Base-by-base conservation (phyloP, 257 asterid species). In the Solanum chmielewskii region DNA sequence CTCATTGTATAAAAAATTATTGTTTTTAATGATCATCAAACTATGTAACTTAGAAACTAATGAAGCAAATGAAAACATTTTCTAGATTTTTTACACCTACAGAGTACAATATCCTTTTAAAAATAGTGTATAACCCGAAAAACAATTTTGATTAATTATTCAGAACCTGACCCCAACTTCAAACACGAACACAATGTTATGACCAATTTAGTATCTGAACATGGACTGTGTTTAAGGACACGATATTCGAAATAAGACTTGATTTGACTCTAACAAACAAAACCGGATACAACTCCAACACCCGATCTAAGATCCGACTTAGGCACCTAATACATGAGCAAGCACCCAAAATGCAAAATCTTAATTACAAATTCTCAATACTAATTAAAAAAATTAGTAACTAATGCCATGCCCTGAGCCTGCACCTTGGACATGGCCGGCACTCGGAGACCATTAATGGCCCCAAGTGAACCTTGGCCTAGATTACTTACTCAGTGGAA, bases 81-180 rank as follows among this genome's bases (percentile, higher is more conserved):
- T 56, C n/a, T 56, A 56, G n/a, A 56, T 18, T 56, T 56, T 18
- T 7, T 35, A 0, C 4, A 1, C n/a, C 64, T 56, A 56, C 4
- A 7, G 4, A 56, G 64, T 56, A 56, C 11, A 56, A 56, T 56
- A 56, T 18, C 64, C n/a, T 56, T 18, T 56, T 18, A 56, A 56
- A 56, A 56, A 56, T 56, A 18, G n/a, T 56, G 7, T 56, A 23
- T 56, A 56, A 56, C 64, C 4, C 11, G n/a, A 7, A 2, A 18
- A 56, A 0, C 0, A 18, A 18, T 18, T 56, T 0, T 0, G n/a
- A 18, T 56, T 18, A 18, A 18, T 56, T 10, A 18, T 56, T 56
- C 4, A 56, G n/a, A 11, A 56, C 64, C 11, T 23, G n/a, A 56
- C n/a, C 10, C 64, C 11, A 18, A 56, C 4, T 56, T n/a, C 64